A percentile compares a stretch with the other conserved stretches of the same genome.
These are phyloP conservation scores for Amanita thiersii DNA, from an alignment of 768 basidiomycete species.

Conservation along the genomic window DNA sequence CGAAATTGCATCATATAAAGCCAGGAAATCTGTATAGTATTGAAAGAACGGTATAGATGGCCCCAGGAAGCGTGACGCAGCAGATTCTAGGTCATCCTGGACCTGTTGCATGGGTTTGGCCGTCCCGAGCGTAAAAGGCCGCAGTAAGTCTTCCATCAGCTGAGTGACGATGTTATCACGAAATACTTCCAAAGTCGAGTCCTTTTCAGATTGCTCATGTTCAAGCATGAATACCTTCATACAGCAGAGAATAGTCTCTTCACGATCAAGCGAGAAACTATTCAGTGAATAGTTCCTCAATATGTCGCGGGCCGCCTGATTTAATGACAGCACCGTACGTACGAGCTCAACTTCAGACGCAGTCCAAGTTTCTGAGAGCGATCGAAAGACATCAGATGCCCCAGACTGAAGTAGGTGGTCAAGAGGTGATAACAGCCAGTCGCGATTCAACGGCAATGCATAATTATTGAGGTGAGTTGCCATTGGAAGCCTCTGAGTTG, in stretches of 20 bases:
- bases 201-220: constrained; percentile 56
- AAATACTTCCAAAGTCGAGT: constrained; percentile 64
- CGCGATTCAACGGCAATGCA: constrained; percentile 41
- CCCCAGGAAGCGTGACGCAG: constrained; percentile 53
- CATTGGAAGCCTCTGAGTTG: constrained; percentile 44
- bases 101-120: constrained; percentile 3
- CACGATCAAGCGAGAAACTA: constrained; percentile 36
- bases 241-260: constrained; percentile 62
- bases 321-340: constrained; percentile 59
- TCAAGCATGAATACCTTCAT: constrained; percentile 98
- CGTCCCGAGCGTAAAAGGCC: constrained; percentile 36
- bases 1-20: constrained; percentile 86
- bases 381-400: constrained; percentile 56
- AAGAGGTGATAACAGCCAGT: constrained; percentile 66
- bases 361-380: constrained; percentile 65
- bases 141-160: constrained; percentile 53
- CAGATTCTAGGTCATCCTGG: constrained; percentile 38
- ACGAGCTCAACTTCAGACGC: constrained; percentile 74
- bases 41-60: constrained; percentile 79
- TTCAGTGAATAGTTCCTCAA: constrained; percentile 32
- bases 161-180: constrained; percentile 57
- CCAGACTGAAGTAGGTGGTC: constrained; percentile 79
- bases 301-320: constrained; percentile 38
- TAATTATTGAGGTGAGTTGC: constrained; percentile 17
- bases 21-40: constrained; percentile 87